phyloP scores from a whole-genome alignment of 179 eudicot genomes.

The Heliamphora ciliata region DNA sequence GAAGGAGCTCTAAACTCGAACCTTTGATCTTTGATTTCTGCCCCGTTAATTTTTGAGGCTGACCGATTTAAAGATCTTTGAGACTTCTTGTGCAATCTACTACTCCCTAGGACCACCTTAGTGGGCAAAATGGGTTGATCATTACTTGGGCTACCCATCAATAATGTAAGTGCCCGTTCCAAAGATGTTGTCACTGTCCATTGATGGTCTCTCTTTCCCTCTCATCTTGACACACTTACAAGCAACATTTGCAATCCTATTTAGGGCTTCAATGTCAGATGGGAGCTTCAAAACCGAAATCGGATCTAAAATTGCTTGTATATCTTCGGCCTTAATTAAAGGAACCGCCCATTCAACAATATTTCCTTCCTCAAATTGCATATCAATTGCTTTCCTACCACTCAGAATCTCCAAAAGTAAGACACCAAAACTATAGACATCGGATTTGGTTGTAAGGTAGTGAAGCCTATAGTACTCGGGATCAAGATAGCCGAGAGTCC shows the following conservation, averaged over 20 bases:
- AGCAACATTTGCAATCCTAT: slow-evolving; percentile 70
- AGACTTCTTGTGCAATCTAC: slow-evolving; percentile 83
- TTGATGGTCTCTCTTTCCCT: slow-evolving; percentile 88
- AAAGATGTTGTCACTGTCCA: slow-evolving; percentile 92
- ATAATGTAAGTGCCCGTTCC: slow-evolving; percentile 63
- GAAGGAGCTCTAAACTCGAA: slow-evolving; percentile 87
- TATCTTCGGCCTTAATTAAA: slow-evolving; percentile 54
- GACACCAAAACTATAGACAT: slow-evolving; percentile 90
- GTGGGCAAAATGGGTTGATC: slow-evolving; percentile 88
- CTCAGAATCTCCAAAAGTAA: slow-evolving; percentile 78
- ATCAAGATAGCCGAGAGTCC: slow-evolving; percentile 89
- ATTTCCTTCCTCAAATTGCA: slow-evolving; percentile 83
- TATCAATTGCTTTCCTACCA: slow-evolving; percentile 87
- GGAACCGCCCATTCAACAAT: slow-evolving; percentile 97
- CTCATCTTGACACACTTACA: slow-evolving; percentile 85
- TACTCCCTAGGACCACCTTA: slow-evolving; percentile 83
- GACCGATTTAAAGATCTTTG: slow-evolving; percentile 75
- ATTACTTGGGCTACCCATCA: slow-evolving; percentile 92
- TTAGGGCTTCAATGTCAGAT: slow-evolving; percentile 59
- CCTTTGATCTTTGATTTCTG: slow-evolving; percentile 63
- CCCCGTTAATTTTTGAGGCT: slow-evolving; percentile 48
- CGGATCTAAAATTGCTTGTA: slow-evolving; percentile 53
- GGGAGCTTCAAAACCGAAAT: slow-evolving; percentile 37
- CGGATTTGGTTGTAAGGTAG: slow-evolving; percentile 87
- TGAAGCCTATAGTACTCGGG: slow-evolving; percentile 92